phyloP scores from a whole-genome alignment of 257 asterid species.

The Lantana camara region DNA sequence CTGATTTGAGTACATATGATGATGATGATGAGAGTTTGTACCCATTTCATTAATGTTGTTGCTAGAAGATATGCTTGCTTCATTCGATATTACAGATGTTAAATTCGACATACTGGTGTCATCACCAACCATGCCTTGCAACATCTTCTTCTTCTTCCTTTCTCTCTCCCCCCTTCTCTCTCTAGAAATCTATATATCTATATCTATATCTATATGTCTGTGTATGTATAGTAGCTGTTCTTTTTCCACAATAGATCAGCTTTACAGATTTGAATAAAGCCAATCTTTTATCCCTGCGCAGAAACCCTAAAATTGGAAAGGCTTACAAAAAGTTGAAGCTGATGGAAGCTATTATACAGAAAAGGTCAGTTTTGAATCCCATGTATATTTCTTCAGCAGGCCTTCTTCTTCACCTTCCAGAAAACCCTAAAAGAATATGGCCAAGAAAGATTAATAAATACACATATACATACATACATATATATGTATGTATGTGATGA shows the following conservation, averaged over 20 bases:
- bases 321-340: constrained; percentile 32
- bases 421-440: constrained; percentile 31
- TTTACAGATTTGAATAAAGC: too few species aligned
- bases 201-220: neutral
- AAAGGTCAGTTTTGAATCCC: constrained; percentile 35
- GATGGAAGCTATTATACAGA: constrained; percentile 34
- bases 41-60: constrained; percentile 46
- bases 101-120: constrained; percentile 62
- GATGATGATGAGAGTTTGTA: constrained; percentile 1
- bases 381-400: neutral
- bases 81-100: constrained; percentile 67
- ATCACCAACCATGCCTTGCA: constrained; percentile 41
- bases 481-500: neutral
- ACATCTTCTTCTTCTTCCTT: constrained; percentile 14
- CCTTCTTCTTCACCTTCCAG: constrained; percentile 6
- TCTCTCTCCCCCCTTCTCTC: neutral
- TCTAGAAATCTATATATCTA: neutral
- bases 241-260: too few species aligned
- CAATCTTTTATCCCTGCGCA: constrained; percentile 11
- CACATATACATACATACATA: neutral
- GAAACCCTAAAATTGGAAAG: constrained; percentile 45
- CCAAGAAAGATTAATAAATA: constrained; percentile 12
- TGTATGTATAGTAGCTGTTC: too few species aligned
- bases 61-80: constrained; percentile 62
- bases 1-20: constrained; percentile 16